Base-by-base conservation (phyloP, 805 yeast species). In the Candida pini region DNA sequence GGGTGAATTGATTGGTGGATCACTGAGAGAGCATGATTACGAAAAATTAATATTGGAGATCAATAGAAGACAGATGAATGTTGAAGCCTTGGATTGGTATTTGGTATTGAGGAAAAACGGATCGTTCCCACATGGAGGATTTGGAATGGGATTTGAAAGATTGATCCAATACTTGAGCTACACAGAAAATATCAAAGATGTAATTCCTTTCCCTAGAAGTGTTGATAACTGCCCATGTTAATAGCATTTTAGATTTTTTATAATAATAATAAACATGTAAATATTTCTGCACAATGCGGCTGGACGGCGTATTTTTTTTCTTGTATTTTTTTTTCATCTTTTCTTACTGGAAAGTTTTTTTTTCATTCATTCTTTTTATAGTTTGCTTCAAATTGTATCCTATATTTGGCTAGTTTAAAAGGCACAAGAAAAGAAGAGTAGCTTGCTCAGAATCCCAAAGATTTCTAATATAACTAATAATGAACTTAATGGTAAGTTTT, bases 1-100 rank as follows among this genome's bases (percentile, higher is more conserved):
- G 37, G 99, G 97, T 17, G 99, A 92, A 56, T 63, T 92, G 12
- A 79, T 86, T 6, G 99, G 99, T 2, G 99, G 99, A 0, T 87
- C 96, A 1, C 47, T 92, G 40, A 83, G 99, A 58, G 96, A 90
- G 49, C 85, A 84, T 49, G 61, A 73, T 41, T 62, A 71, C 40
- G 68, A 58, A 0, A 47, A 38, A 9, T 59, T 92, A 13, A 45
- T 63, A 3, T 41, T 41, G 1, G 81, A 75, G 39, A 76, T 90
- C 57, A 38, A 54, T 6, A 37, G 51, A 3, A 60, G 82, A 35
- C 63, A 62, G 2, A 83, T 88, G 89, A 70, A 73, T 34, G 30
- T 51, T 0, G 71, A 67, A 2, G 72, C 74, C 14, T 56, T 92
- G 56, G 67, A 73, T 20, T 92, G 99, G 99, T 92, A 89, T 53